Base-by-base conservation (phyloP, 371 early-diverging fungal genomes). In the Circinella umbellata region DNA sequence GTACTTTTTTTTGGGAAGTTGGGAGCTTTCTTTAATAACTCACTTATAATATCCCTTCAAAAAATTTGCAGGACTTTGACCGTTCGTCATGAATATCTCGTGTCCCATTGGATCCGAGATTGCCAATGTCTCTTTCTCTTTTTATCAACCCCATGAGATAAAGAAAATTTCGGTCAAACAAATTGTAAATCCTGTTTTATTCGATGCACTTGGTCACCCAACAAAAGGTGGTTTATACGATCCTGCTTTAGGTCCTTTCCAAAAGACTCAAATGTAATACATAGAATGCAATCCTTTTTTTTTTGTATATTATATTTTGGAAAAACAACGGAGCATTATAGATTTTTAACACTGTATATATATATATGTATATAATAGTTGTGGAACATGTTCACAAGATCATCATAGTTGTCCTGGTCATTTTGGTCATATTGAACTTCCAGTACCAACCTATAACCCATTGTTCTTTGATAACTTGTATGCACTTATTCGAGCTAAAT, bases 401-500 rank as follows among this genome's bases (percentile, higher is more conserved):
- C 86, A 91, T 80, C 89, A 88, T 74, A 81, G 86, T 47, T 99
- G 99, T 77, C 96, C 97, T 17, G 99, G 99, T 38, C 99, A 99
- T 73, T 99, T 98, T 88, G 99, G 99, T 48, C 99, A 99, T 79
- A 99, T 99, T 67, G 99, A 99, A 76, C 89, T 99, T 15, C 92
- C 96, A 13, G 92, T 93, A 53, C 98, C 99, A 14, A 95, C 97
- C 47, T 96, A 97, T 83, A 97, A 99, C 82, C 95, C 99, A 42
- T 83, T 99, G 87, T 92, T 95, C 72, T 98, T 98, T 77, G 89
- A 90, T 34, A 89, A 94, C 37, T 80, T 98, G 80, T 93, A 91
- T 78, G 91, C 91, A 69, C 75, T 99, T 55, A 85, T 99, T 10
- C 93, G 92, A 69, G 89, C 94, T 4, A 85, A 88, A 63, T 99